Percentiles rank a stretch among this genome's conserved stretches.
Evolutionary conservation across 2,329 filamentous ascomycete genomes (phyloP).

Genomic region (Myriosclerotinia scirpicola): DNA sequence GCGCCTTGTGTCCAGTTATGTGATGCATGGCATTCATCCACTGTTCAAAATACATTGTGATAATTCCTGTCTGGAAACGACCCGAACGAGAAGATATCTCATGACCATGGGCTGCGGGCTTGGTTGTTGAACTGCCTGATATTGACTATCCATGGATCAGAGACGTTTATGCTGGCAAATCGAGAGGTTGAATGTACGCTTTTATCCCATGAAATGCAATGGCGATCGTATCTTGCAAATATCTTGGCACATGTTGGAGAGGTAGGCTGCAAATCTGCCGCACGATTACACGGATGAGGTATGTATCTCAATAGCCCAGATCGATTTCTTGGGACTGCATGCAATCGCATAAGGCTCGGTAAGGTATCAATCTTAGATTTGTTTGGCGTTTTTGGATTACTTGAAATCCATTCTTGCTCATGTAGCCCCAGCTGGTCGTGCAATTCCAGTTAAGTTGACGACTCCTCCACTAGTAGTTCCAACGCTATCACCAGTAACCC

Average conservation of each 20-base stretch:
- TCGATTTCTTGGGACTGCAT: not conserved
- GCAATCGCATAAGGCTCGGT: not conserved
- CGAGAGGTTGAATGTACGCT: not conserved
- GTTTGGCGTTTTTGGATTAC: not conserved
- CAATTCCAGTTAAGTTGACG: slow-evolving; percentile 54
- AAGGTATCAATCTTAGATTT: not conserved
- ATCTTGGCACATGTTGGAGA: not conserved
- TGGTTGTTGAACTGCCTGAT: not conserved
- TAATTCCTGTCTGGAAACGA: not conserved
- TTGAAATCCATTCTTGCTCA: slow-evolving; percentile 12
- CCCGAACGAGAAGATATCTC: not conserved
- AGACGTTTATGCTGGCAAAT: not conserved
- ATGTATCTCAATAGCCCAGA: too few species aligned
- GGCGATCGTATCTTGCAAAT: not conserved
- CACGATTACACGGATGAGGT: not conserved
- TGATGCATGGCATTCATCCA: not conserved
- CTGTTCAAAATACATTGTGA: not conserved
- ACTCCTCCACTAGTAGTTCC: slow-evolving; percentile 51
- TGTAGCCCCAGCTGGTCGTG: slow-evolving; percentile 49
- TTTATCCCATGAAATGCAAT: not conserved
- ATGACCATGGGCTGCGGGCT: not conserved
- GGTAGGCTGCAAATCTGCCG: too few species aligned
- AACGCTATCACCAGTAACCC: slow-evolving; percentile 56
- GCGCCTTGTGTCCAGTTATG: not conserved
- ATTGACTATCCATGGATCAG: not conserved